Base-by-base conservation (phyloP, 2,329 filamentous ascomycete species). In the Whalleya microplaca region DNA sequence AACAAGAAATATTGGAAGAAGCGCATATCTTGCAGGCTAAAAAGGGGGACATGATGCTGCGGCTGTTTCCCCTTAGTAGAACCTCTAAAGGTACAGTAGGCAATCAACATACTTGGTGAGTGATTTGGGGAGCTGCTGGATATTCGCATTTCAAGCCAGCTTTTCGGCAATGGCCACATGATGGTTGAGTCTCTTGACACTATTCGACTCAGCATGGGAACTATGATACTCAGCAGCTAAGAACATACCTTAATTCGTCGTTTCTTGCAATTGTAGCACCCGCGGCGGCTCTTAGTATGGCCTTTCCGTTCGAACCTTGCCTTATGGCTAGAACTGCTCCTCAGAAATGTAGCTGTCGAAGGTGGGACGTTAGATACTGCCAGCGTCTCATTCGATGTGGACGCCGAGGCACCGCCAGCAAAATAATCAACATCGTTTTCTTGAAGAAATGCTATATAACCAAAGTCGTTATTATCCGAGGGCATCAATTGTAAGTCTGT, bases 251-350 rank as follows among this genome's bases (percentile, higher is more conserved):
- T 89, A 69, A 89, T 88, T 56, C 85, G 81, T 41, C 86, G 75
- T 53, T 82, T 77, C 71, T 89, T 89, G 74, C 86, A 89, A 68
- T 87, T 87, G 70, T 81, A 88, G 71, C 86, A 89, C 8, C 86
- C 86, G 16, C 81, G 76, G 21, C 86, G 79, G 48, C 84, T 87
- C 70, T 89, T 89, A 10, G 84, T 88, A 61, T 89, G 86, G 0
- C 86, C 85, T 59, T 84, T 79, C 53, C 86, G 74, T 68, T 84
- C 83, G 21, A 81, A 61, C 44, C 77, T 73, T 62, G 76, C 75
- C 64, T 70, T 77, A 48, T 69, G 68, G 32, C 44, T 51, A 19
- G 51, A 51, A 32, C 53, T 58, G 14, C 53, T 52, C 40, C 27
- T 54, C n/a, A 55, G 40, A 8, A 53, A 27, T 3, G 60, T 44